Conservation (phyloP, 805 yeast species). For the Saturnispora besseyi region DNA sequence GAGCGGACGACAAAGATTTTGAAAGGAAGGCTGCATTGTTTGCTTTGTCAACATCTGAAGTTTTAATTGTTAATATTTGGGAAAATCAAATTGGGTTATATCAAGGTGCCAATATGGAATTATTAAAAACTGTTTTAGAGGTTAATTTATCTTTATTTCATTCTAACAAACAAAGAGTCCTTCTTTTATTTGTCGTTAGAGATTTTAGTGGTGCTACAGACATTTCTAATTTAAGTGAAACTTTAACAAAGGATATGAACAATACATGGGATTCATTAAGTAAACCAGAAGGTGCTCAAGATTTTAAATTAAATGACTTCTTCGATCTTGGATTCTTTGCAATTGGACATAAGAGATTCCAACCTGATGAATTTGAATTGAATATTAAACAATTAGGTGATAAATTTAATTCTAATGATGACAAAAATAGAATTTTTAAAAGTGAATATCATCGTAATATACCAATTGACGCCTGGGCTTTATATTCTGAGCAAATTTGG, state of each 20-base stretch:
- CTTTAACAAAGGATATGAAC: slow-evolving; percentile 61
- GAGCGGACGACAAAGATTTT: slow-evolving; percentile 98
- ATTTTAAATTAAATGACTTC: slow-evolving; percentile 56
- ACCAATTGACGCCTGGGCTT: slow-evolving; percentile 94
- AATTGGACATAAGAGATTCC: slow-evolving; percentile 77
- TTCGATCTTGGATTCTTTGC: slow-evolving; percentile 80
- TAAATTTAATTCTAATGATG: slow-evolving; percentile 33
- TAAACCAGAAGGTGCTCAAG: slow-evolving; percentile 59
- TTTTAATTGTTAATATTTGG: slow-evolving; percentile 89
- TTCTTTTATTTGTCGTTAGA: slow-evolving; percentile 79
- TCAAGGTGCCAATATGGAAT: slow-evolving; percentile 96
- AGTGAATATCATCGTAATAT: slow-evolving; percentile 71
- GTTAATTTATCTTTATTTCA: slow-evolving; percentile 86
- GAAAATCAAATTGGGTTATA: slow-evolving; percentile 94
- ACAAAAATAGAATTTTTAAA: slow-evolving; percentile 41
- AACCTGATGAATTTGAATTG: slow-evolving; percentile 55
- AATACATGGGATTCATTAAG: slow-evolving; percentile 71
- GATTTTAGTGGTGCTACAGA: slow-evolving; percentile 90
- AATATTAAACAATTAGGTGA: slow-evolving; percentile 61
- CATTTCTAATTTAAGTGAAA: slow-evolving; percentile 54
- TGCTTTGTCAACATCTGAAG: slow-evolving; percentile 87
- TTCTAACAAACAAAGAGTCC: slow-evolving; percentile 44
- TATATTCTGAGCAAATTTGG: slow-evolving; percentile 90
- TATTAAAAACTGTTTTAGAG: slow-evolving; percentile 91
- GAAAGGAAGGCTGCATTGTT: slow-evolving; percentile 94